phyloP scores from a whole-genome alignment of 1,139 yeast genomes.

The Magnusiomyces clavatus region DNA sequence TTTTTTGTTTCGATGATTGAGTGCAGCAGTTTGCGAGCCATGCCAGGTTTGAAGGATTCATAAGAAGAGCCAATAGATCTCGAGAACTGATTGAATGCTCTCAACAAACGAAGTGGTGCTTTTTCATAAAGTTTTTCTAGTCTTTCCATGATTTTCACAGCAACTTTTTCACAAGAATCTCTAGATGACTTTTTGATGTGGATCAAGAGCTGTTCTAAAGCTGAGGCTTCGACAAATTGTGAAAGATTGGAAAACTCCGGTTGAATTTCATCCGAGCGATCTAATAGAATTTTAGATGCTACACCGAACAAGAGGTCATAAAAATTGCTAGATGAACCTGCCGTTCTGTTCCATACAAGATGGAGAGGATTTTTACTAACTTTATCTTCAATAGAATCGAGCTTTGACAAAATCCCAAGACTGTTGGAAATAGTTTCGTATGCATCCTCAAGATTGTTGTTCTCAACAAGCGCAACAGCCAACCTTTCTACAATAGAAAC shows the following conservation, averaged over 20 bases:
- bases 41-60: constrained; percentile 3
- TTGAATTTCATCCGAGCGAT: not conserved
- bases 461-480: constrained; percentile 13
- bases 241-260: not conserved
- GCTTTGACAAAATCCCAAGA: constrained; percentile 7
- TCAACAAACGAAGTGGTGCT: constrained; percentile 9
- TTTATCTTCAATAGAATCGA: constrained; percentile 3
- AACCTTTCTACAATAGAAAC: constrained; percentile 16
- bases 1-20: not conserved
- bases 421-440: constrained; percentile 7
- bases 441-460: constrained; percentile 8
- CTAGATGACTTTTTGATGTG: constrained; percentile 7
- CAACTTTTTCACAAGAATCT: constrained; percentile 2
- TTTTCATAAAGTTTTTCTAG: constrained; percentile 4
- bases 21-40: constrained; percentile 5
- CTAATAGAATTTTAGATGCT: not conserved
- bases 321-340: not conserved
- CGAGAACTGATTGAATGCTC: constrained; percentile 7
- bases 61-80: constrained; percentile 9
- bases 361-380: not conserved
- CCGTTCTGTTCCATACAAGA: not conserved
- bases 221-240: constrained; percentile 7
- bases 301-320: not conserved
- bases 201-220: constrained; percentile 9
- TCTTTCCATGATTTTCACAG: constrained; percentile 7